Evolutionary conservation across 805 yeast species (phyloP), one percentile per base, ranked within the genome.

Genomic region (Candida lessepsii): DNA sequence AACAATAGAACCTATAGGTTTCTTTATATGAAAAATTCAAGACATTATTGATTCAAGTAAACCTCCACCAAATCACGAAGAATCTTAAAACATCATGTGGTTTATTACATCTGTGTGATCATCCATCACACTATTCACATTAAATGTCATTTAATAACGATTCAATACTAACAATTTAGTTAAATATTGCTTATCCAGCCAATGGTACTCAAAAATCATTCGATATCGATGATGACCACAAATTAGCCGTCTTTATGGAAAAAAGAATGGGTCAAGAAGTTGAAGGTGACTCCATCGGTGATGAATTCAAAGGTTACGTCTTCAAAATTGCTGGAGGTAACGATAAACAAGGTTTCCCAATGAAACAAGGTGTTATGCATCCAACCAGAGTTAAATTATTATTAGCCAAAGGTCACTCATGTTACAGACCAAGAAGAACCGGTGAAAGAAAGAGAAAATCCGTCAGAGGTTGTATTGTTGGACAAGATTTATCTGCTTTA

Each of bases 381-480:
- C 98, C 99, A 77, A 89, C 95, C 83, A 95, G 99, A 84, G 98
- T 93, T 63, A 89, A 86, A 73, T 83, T 93, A 65, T 82, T 93
- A 70, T 80, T 93, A 70, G 73, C 96, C 60, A 83, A 88, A 77
- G 96, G 91, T 67, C 84, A 78, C 80, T 87, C 97, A 62, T 91
- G 98, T 82, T 93, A 93, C 95, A 91, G 99, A 83, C 95, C 96
- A 75, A 93, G 99, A 83, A 88, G 98, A 80, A 68, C 74, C 57
- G 99, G 99, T 84, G 99, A 93, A 83, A 87, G 99, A 81, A 93
- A 93, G 96, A 90, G 99, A 83, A 93, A 93, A 86, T 87, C 96
- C 54, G 97, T 93, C 65, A 90, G 98, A 82, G 99, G 99, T 73
- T 91, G 97, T 79, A 93, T 93, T 66, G 96, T 93, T 63, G 95